Conservation (phyloP, 352 stramenopile genomes). For the Globisporangium megalacanthum region DNA sequence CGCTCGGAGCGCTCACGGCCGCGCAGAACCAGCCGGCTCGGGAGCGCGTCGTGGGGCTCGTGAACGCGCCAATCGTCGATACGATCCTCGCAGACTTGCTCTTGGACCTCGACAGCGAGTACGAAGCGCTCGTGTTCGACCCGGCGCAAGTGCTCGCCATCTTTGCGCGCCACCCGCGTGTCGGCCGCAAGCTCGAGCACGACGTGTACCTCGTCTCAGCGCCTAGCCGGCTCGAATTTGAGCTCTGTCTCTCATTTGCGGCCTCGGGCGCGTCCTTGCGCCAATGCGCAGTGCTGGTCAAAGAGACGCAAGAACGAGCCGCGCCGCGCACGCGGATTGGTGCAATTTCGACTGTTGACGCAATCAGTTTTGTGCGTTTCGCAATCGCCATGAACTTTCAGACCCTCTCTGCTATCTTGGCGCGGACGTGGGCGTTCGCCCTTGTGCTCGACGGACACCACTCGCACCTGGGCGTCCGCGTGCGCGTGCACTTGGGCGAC, state of each 20-base stretch:
- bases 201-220: constrained; percentile 6
- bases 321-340: not conserved
- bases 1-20: not conserved
- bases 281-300: constrained; percentile 7
- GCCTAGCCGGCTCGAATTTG: constrained; percentile 9
- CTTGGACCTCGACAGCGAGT: constrained; percentile 9
- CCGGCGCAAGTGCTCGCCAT: constrained; percentile 4
- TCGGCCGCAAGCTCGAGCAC: not conserved
- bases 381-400: constrained; percentile 15
- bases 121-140: constrained; percentile 8
- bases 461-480: constrained; percentile 8
- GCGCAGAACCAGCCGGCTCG: not conserved
- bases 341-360: not conserved
- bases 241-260: constrained; percentile 9
- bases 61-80: constrained; percentile 14
- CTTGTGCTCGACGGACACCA: constrained; percentile 9
- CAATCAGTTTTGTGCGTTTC: constrained; percentile 9
- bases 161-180: constrained; percentile 2
- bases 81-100: constrained; percentile 12
- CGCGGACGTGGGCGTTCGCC: constrained; percentile 12
- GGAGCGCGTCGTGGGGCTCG: constrained; percentile 8
- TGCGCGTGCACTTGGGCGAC: constrained; percentile 7
- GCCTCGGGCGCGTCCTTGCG: constrained; percentile 5
- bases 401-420: constrained; percentile 8
- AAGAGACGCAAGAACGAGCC: constrained; percentile 6